These are phyloP conservation scores for Raphidocelis subcapitata DNA, from an alignment of 139 green algal species.

Conservation along the genomic window DNA sequence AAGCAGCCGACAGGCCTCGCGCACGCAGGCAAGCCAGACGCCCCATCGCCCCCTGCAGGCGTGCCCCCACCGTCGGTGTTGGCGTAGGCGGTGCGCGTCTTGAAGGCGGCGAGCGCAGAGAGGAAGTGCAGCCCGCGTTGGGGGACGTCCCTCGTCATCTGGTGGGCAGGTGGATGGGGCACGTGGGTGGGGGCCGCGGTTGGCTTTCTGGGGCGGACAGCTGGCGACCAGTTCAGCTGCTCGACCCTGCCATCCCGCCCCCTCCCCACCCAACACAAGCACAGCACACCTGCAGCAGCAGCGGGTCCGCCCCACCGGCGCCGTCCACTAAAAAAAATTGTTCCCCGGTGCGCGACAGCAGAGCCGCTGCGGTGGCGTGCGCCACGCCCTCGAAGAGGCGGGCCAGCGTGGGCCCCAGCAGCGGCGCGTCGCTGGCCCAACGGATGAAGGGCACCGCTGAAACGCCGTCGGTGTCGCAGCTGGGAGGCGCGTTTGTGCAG, in stretches of 20 bases:
- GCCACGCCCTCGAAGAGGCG: conserved; percentile 30
- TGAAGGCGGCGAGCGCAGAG: conserved; percentile 63
- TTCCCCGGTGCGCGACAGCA: conserved; percentile 47
- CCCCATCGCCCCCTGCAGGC: neutral
- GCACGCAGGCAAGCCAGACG: neutral
- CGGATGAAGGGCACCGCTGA: conserved; percentile 71
- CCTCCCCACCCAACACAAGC: neutral
- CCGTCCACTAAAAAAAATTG: conserved; percentile 57
- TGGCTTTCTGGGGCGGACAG: neutral
- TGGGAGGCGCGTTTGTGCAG: too few relatives aligned
- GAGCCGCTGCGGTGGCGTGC: conserved; percentile 27
- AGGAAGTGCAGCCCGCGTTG: conserved; percentile 51
- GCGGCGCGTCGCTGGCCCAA: conserved; percentile 43
- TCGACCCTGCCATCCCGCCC: neutral
- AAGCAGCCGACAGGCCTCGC: neutral
- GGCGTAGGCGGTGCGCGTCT: conserved; percentile 68
- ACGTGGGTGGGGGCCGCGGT: conserved; percentile 8
- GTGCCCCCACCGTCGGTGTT: conserved; percentile 56
- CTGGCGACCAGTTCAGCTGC: neutral
- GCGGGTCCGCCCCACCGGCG: neutral
- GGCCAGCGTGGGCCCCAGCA: conserved; percentile 31
- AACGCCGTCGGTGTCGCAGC: conserved; percentile 42
- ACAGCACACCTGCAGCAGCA: neutral
- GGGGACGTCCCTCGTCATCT: conserved; percentile 54
- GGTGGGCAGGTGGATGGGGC: conserved; percentile 55